Evolutionary conservation across 805 yeast species (phyloP).

Genomic region (Wickerhamiella spandovensis): DNA sequence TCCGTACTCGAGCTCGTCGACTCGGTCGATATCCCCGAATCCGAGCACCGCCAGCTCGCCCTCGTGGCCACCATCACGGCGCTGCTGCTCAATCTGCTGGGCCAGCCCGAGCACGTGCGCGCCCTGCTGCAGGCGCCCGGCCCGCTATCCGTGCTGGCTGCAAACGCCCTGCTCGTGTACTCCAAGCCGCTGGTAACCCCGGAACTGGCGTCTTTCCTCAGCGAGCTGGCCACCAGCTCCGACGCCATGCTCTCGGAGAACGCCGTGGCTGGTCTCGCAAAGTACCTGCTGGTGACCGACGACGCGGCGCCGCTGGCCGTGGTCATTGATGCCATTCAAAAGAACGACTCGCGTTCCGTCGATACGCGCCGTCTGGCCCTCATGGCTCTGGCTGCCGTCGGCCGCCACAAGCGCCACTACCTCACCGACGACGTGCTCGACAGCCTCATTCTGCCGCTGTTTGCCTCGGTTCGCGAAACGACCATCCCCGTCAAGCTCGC

Average conservation of each 20-base stretch:
- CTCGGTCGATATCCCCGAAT: slow-evolving; percentile 39
- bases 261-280: slow-evolving; percentile 70
- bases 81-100: slow-evolving; percentile 30
- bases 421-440: slow-evolving; percentile 42
- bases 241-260: slow-evolving; percentile 42
- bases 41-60: slow-evolving; percentile 23
- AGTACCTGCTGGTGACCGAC: slow-evolving; percentile 38
- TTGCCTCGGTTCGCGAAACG: slow-evolving; percentile 73
- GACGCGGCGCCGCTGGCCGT: slow-evolving; percentile 15
- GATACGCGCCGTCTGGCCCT: slow-evolving; percentile 74
- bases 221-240: slow-evolving; percentile 4
- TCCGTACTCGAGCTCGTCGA: slow-evolving; percentile 62
- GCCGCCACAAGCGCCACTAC: slow-evolving; percentile 44
- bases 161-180: slow-evolving; percentile 19
- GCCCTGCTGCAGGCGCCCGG: slow-evolving; percentile 10
- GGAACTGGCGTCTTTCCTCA: slow-evolving; percentile 16
- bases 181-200: slow-evolving; percentile 17
- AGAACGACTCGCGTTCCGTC: slow-evolving; percentile 46
- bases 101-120: slow-evolving; percentile 26
- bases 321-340: slow-evolving; percentile 38
- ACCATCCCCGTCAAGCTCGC: slow-evolving; percentile 86
- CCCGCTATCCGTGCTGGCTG: slow-evolving; percentile 14
- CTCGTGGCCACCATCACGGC: slow-evolving; percentile 34
- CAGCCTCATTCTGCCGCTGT: slow-evolving; percentile 55
- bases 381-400: slow-evolving; percentile 61